Evolutionary conservation across 2,329 filamentous ascomycete genomes (phyloP), one percentile per base, ranked within the genome.

Genomic region (Eurotiales sp.): DNA sequence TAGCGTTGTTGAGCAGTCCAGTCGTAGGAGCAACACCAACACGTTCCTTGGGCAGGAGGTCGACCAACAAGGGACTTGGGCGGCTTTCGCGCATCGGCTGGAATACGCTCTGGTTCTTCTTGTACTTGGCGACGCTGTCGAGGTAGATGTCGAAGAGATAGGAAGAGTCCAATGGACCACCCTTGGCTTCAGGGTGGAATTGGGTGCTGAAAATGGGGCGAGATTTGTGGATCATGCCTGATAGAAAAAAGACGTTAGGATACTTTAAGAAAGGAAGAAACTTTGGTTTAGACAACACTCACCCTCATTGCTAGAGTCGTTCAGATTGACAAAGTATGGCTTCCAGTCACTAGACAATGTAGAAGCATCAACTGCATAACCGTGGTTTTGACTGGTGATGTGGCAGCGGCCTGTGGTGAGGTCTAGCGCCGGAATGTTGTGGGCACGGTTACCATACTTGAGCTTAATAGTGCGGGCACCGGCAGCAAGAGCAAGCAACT

Each of bases 101-200:
- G 63, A 84, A 88, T 51, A 86, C 80, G 49, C 81, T 77, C 72
- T 95, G 86, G 69, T 80, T 85, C 63, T 86, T 81, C 85, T 95
- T 97, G 83, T 92, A 96, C 67, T 87, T 82, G 70, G 84, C 80
- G 30, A 97, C 90, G 64, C 87, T 92, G 70, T 95, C 84, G 41
- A 97, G 77, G 76, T 97, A 99, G 77, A 89, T 90, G 74, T 99
- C 93, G 66, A 99, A 99, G 54, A 99, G 81, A 75, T 95, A 97
- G 2, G 89, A 85, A 58, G 89, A 95, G 77, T 99, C 93, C 74
- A 96, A 87, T 50, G 93, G 93, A 50, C 93, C 93, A 55, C 93
- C 93, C 80, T 96, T 96, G 61, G 93, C 93, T 76, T 99, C 93
- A 14, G 93, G 93, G 69, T 99, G 93, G 84, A 99, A 99, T 74